Base-by-base conservation (phyloP, 305 asterid genomes). In the Fraxinus xanthoxyloides region DNA sequence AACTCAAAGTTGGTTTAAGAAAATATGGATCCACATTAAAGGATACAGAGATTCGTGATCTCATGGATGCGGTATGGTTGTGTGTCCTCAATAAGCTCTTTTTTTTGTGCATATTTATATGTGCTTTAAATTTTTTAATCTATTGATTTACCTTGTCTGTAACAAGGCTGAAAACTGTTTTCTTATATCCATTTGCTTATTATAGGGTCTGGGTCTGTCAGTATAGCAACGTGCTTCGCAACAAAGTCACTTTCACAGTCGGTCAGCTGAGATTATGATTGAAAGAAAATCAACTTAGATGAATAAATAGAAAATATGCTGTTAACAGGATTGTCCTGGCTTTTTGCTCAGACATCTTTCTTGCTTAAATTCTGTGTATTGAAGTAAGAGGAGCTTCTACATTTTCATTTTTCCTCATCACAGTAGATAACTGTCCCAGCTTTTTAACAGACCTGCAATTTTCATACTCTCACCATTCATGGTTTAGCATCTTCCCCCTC, bases 1-100 rank as follows among this genome's bases (percentile, higher is more conserved):
- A 95, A 86, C 97, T 93, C 75, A 92, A 95, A 90, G 97, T 90
- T 87, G 99, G 99, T 82, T 88, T 95, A 87, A 91, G 94, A 85
- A 95, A 95, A 81, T 93, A 95, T 21, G 99, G 99, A 56, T 95
- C 99, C 75, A 94, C 99, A 36, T 88, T 95, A 75, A 94, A 94
- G 89, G 99, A 94, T 85, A 90, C 86, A 79, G 99, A 95, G 89
- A 94, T 95, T 76, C 97, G 95, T 35, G 98, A 95, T 86, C 98
- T 95, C 83, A 94, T 94, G 99, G 98, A 95, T 84, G 99, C 98
- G 67, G 99, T 95, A 90, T 79, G 92, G 24, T 82, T 75, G 12
- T 82, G 40, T 84, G 74, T 84, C 75, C 79, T 79, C 77, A 84
- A 19, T 34, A n/a, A 12, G 30, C 10, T 19, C 15, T 6, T 72